A percentile compares a stretch with the other conserved stretches of the same genome.
phyloP scores from a whole-genome alignment of 805 yeast genomes.

The Candida sakaeoensis region DNA sequence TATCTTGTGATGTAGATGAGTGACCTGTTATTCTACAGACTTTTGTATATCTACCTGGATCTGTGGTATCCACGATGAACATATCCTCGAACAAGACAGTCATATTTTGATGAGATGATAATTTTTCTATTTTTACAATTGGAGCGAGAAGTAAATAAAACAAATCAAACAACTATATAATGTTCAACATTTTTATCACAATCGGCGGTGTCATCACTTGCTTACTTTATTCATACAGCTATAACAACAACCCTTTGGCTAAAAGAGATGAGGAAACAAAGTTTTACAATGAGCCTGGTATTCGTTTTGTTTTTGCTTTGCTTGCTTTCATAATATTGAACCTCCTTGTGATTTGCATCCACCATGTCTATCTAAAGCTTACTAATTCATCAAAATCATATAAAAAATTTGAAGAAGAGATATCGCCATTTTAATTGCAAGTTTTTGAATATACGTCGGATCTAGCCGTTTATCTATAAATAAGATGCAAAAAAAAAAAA shows the following conservation, averaged over 20 bases:
- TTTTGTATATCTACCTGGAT: slow-evolving; percentile 85
- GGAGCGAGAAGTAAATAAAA: neutral
- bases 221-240: neutral
- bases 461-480: slow-evolving; percentile 3
- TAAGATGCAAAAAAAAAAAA: neutral
- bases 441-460: slow-evolving; percentile 1
- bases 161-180: neutral
- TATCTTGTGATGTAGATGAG: slow-evolving; percentile 76
- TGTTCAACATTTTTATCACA: neutral
- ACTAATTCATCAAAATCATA: slow-evolving; percentile 28
- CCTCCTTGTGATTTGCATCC: slow-evolving; percentile 33
- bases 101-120: slow-evolving; percentile 7
- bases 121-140: slow-evolving; percentile 1
- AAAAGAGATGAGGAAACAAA: slow-evolving; percentile 5
- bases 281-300: slow-evolving; percentile 21
- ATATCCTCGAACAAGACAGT: slow-evolving; percentile 85
- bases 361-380: slow-evolving; percentile 32
- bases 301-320: slow-evolving; percentile 32
- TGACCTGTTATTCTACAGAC: slow-evolving; percentile 86
- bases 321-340: slow-evolving; percentile 33
- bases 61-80: slow-evolving; percentile 80
- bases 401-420: slow-evolving; percentile 31
- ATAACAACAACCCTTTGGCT: neutral
- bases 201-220: neutral
- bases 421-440: slow-evolving; percentile 28